Percentiles rank a stretch among this genome's conserved stretches.
These are phyloP conservation scores for Orbilia blumenaviensis DNA, from an alignment of 2,329 filamentous ascomycete genomes.

Conservation along the genomic window DNA sequence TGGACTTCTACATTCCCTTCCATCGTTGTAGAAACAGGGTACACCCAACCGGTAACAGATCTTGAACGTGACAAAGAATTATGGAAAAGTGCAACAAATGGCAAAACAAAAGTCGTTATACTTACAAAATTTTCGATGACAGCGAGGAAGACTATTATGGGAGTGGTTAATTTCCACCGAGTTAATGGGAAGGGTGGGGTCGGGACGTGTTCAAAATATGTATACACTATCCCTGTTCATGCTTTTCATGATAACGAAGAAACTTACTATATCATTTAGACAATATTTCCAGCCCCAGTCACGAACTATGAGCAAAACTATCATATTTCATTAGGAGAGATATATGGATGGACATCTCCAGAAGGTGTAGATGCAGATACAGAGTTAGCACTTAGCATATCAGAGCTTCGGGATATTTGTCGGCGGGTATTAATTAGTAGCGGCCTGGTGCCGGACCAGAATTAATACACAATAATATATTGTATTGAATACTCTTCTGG, in stretches of 20 bases:
- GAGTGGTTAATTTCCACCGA: slow-evolving; percentile 10
- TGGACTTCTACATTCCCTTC: slow-evolving; percentile 35
- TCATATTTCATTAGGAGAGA: slow-evolving; percentile 12
- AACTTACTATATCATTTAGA: background rate
- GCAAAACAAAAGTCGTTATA: slow-evolving; percentile 30
- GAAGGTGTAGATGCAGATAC: slow-evolving; percentile 14
- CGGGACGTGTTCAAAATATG: slow-evolving; percentile 31
- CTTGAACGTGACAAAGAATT: slow-evolving; percentile 42
- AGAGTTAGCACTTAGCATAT: slow-evolving; percentile 11
- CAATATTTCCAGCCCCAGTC: slow-evolving; percentile 10
- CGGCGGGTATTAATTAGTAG: background rate
- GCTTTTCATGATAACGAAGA: background rate
- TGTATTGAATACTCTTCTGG: no score
- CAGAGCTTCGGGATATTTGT: slow-evolving; percentile 19
- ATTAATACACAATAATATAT: no score
- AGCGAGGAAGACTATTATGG: slow-evolving; percentile 10
- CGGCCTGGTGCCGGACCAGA: slow-evolving; percentile 17
- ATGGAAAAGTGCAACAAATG: slow-evolving; percentile 31
- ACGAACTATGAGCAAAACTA: background rate
- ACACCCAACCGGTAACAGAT: slow-evolving; percentile 20
- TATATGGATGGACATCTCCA: slow-evolving; percentile 20
- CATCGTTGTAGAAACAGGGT: slow-evolving; percentile 31
- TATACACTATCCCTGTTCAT: background rate
- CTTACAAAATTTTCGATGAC: slow-evolving; percentile 27
- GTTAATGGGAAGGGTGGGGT: slow-evolving; percentile 13